phyloP scores from a whole-genome alignment of 805 yeast genomes.

The Candida bentonensis region DNA sequence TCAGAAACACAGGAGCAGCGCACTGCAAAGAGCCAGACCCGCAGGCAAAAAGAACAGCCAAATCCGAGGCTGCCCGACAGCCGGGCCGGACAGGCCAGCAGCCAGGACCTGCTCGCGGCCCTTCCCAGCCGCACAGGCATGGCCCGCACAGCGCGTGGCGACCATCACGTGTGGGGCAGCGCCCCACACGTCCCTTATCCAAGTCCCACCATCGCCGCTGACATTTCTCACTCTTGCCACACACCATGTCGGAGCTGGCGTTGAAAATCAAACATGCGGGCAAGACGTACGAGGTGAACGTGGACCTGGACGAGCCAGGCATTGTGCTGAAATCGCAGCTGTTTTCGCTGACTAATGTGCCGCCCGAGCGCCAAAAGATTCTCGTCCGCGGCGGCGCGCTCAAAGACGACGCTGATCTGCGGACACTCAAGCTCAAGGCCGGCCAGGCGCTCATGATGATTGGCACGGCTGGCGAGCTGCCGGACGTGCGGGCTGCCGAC shows the following conservation, averaged over 20 bases:
- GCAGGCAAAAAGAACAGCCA: too few species aligned
- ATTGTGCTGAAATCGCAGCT: conserved; percentile 53
- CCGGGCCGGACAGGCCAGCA: too few species aligned
- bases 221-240: too few species aligned
- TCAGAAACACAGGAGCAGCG: too few species aligned
- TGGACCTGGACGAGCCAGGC: conserved; percentile 44
- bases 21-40: too few species aligned
- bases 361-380: conserved; percentile 82
- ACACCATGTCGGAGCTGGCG: conserved; percentile 7
- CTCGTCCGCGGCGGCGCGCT: conserved; percentile 82
- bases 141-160: too few species aligned
- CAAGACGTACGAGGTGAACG: conserved; percentile 41
- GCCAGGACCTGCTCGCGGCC: too few species aligned
- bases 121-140: too few species aligned
- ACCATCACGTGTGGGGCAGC: too few species aligned
- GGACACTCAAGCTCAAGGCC: conserved; percentile 40
- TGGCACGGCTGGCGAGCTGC: conserved; percentile 73
- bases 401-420: conserved; percentile 48
- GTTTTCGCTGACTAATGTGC: conserved; percentile 61
- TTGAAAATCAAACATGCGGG: conserved; percentile 55
- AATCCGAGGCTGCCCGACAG: too few species aligned
- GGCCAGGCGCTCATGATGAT: conserved; percentile 70
- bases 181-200: too few species aligned
- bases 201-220: too few species aligned
- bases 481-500: conserved; percentile 33